phyloP scores from a whole-genome alignment of 2,329 filamentous ascomycete genomes.

The Fusarium oxysporum region DNA sequence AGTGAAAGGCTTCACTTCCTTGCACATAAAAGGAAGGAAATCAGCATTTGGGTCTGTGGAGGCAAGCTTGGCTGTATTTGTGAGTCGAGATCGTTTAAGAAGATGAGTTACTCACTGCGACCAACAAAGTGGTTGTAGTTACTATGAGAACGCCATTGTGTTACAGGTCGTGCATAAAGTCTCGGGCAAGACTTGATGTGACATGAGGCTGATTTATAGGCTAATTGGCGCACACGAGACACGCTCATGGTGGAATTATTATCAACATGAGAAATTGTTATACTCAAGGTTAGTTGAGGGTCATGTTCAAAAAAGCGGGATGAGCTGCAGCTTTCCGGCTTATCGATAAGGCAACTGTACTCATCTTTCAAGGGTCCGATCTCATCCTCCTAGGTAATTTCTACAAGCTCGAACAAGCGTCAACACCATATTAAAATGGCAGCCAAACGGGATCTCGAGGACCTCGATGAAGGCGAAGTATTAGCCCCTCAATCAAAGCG shows the following conservation, averaged over 20 bases:
- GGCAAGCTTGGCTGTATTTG: constrained; percentile 23
- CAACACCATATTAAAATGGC: constrained; percentile 45
- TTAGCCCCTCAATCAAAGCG: constrained; percentile 45
- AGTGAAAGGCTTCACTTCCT: constrained; percentile 51
- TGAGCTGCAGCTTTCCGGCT: constrained; percentile 19
- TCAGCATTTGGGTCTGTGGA: neutral
- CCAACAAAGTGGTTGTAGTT: constrained; percentile 54
- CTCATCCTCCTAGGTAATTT: constrained; percentile 5
- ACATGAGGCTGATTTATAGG: neutral
- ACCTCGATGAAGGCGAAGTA: constrained; percentile 46
- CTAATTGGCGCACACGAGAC: constrained; percentile 46
- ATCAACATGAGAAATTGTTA: constrained; percentile 40
- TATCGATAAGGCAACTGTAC: constrained; percentile 39
- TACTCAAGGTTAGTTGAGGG: neutral
- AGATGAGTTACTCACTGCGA: constrained; percentile 42
- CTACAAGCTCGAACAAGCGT: constrained; percentile 12
- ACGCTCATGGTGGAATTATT: constrained; percentile 47
- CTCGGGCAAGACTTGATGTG: neutral
- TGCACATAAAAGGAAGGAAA: constrained; percentile 27
- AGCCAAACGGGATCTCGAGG: constrained; percentile 50
- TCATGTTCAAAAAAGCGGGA: constrained; percentile 27
- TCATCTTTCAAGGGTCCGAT: constrained; percentile 15
- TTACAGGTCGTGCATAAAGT: constrained; percentile 12
- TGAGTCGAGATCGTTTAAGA: constrained; percentile 11
- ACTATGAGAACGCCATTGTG: constrained; percentile 46